A percentile compares a stretch with the other conserved stretches of the same genome.
Conservation (phyloP, 2,329 filamentous ascomycete genomes). For the Coniochaeta ligniaria region DNA sequence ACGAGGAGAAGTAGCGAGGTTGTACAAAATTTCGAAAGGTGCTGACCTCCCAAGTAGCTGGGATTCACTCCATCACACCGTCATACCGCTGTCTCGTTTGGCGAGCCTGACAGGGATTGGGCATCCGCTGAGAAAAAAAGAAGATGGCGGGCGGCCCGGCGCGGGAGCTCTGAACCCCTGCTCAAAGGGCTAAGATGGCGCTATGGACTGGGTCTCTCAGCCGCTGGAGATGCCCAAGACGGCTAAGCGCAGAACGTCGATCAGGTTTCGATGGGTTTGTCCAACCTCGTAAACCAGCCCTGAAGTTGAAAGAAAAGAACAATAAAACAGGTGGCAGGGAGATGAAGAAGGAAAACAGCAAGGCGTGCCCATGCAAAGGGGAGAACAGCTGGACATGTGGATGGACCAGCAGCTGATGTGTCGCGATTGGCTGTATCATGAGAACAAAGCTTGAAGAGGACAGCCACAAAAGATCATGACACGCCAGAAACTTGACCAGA, state of each 20-base stretch:
- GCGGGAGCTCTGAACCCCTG: not conserved
- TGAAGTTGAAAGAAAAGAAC: not conserved
- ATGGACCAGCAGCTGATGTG: not conserved
- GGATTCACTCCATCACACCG: not conserved
- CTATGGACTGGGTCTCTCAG: not conserved
- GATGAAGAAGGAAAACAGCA: not conserved
- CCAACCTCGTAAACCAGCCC: not conserved
- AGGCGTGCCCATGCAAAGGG: not conserved
- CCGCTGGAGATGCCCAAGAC: not conserved
- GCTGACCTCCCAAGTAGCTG: not conserved
- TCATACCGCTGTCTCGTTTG: not conserved
- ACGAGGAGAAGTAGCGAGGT: not conserved
- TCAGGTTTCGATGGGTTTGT: not conserved
- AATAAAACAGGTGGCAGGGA: not conserved
- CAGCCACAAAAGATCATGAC: not conserved
- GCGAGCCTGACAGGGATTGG: not conserved
- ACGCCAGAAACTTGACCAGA: not conserved
- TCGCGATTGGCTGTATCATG: not conserved
- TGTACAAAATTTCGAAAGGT: not conserved
- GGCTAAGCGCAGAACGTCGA: not conserved
- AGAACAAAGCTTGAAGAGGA: not conserved
- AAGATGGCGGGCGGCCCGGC: slow-evolving; percentile 2
- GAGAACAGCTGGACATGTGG: not conserved
- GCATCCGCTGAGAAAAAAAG: not conserved
- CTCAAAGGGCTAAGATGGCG: not conserved